phyloP scores from a whole-genome alignment of 352 stramenopile genomes.

The Pythium insidiosum region DNA sequence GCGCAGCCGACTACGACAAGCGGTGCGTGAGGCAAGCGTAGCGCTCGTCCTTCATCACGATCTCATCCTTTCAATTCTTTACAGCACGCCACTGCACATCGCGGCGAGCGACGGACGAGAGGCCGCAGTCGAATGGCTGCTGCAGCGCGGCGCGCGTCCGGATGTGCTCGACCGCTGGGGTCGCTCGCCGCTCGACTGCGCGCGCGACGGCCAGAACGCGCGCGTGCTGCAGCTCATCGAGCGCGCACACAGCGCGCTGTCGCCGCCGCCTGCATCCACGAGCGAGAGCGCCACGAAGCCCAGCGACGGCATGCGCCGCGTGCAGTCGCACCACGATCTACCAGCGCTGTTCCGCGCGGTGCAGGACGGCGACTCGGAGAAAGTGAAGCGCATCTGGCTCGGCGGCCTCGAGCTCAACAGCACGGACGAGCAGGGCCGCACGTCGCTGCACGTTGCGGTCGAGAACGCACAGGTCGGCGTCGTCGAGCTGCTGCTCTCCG shows the following conservation, averaged over 20 bases:
- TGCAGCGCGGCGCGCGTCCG: slow-evolving; percentile 43
- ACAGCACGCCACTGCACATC: slow-evolving; percentile 69
- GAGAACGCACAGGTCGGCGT: slow-evolving; percentile 60
- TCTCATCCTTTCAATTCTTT: no score
- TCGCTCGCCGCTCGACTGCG: slow-evolving; percentile 58
- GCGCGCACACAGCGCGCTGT: slow-evolving; percentile 15
- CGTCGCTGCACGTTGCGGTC: slow-evolving; percentile 71
- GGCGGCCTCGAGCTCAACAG: slow-evolving; percentile 52
- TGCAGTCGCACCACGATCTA: slow-evolving; percentile 28
- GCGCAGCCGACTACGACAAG: slow-evolving; percentile 70
- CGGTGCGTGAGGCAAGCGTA: slow-evolving; percentile 26
- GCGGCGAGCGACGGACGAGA: slow-evolving; percentile 58
- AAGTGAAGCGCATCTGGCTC: slow-evolving; percentile 73
- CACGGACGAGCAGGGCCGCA: slow-evolving; percentile 38
- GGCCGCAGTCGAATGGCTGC: slow-evolving; percentile 45
- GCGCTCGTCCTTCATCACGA: no score
- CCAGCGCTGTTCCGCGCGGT: slow-evolving; percentile 50
- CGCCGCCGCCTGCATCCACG: background rate
- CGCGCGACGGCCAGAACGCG: slow-evolving; percentile 40
- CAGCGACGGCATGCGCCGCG: background rate
- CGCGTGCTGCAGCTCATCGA: slow-evolving; percentile 41
- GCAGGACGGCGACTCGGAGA: slow-evolving; percentile 53
- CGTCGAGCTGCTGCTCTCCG: slow-evolving; percentile 70
- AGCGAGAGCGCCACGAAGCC: background rate
- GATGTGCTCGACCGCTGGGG: slow-evolving; percentile 63